A percentile compares a stretch with the other conserved stretches of the same genome.
These are phyloP conservation scores for Chaetomium strumarium DNA, from an alignment of 2,329 filamentous ascomycete genomes.

Conservation along the genomic window DNA sequence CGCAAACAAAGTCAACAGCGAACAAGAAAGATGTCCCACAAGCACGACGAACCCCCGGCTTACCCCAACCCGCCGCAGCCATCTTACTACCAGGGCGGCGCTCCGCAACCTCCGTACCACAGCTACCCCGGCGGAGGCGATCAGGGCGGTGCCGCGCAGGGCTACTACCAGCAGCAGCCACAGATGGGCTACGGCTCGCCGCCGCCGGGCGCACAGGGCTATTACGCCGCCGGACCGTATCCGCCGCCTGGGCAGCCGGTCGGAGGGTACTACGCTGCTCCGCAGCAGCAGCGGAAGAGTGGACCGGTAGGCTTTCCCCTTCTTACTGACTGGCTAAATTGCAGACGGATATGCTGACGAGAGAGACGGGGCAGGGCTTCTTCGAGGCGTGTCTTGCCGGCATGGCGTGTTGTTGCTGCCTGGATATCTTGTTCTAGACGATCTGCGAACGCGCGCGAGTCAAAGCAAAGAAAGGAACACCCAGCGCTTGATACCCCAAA, in stretches of 20 bases:
- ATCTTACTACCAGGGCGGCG: constrained; percentile 38
- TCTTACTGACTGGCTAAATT: neutral
- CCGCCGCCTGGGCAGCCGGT: constrained; percentile 26
- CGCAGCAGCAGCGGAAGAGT: constrained; percentile 24
- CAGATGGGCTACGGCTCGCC: constrained; percentile 15
- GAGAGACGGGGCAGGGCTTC: constrained; percentile 27
- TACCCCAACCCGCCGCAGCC: constrained; percentile 41
- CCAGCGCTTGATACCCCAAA: too few relatives aligned
- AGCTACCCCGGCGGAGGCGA: constrained; percentile 18
- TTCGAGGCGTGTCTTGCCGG: constrained; percentile 44
- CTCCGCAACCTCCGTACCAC: constrained; percentile 26
- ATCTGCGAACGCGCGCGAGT: neutral
- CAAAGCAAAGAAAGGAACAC: too few relatives aligned
- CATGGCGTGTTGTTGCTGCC: constrained; percentile 53
- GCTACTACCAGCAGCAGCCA: constrained; percentile 36
- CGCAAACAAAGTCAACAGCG: too few relatives aligned
- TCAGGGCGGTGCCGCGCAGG: constrained; percentile 11
- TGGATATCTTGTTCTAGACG: constrained; percentile 49
- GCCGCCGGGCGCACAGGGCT: constrained; percentile 21
- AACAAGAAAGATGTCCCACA: constrained; percentile 33
- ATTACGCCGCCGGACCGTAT: constrained; percentile 33
- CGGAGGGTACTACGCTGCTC: constrained; percentile 17
- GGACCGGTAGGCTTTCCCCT: constrained; percentile 28
- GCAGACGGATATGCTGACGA: neutral
- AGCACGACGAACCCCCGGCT: constrained; percentile 45